Evolutionary conservation across 495 filamentous ascomycete species (phyloP).

Genomic region (Peziza echinospora): DNA sequence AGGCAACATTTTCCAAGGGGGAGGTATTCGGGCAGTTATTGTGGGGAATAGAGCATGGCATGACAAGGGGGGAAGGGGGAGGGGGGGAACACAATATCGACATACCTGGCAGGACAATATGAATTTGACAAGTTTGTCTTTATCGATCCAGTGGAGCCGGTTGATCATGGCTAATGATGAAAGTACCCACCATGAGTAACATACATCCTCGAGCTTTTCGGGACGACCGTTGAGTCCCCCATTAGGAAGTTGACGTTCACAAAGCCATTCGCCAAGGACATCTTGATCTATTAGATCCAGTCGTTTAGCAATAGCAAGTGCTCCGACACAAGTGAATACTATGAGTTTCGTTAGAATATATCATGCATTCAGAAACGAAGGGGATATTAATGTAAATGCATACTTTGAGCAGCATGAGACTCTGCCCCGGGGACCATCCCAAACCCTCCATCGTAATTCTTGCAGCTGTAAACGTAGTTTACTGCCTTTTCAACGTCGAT

Average conservation of each 20-base stretch:
- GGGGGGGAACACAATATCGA: too few species aligned
- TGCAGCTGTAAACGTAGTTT: constrained; percentile 51
- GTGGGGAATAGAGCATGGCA: too few species aligned
- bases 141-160: constrained; percentile 77
- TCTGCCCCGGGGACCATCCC: constrained; percentile 75
- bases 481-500: constrained; percentile 65
- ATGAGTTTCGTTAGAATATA: neutral
- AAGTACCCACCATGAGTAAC: constrained; percentile 96
- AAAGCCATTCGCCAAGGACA: constrained; percentile 70
- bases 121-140: constrained; percentile 49
- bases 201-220: constrained; percentile 90
- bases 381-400: too few species aligned
- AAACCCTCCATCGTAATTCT: constrained; percentile 85
- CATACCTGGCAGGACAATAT: constrained; percentile 55
- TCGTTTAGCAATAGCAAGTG: constrained; percentile 58
- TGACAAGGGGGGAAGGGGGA: too few species aligned
- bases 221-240: constrained; percentile 87
- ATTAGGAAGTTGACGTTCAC: constrained; percentile 67
- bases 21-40: too few species aligned
- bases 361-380: neutral
- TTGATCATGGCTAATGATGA: constrained; percentile 78
- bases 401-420: constrained; percentile 64
- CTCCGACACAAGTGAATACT: constrained; percentile 78
- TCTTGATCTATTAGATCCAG: constrained; percentile 69
- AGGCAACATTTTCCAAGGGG: too few species aligned